Evolutionary conservation across 1,139 yeast genomes (phyloP), one percentile per base, ranked within the genome.

Genomic region (Taiozyma sp.): DNA sequence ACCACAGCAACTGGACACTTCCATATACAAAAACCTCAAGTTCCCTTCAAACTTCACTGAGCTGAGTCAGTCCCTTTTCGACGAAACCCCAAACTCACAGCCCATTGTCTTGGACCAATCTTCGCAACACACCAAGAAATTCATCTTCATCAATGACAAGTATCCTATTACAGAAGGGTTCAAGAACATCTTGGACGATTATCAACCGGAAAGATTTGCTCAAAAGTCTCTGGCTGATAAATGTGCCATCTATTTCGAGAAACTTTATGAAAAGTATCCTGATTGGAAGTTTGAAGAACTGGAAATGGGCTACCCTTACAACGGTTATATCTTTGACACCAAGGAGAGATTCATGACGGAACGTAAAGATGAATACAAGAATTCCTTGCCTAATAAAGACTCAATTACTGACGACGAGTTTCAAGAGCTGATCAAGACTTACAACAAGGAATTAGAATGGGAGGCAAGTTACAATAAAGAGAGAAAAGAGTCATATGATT

Each of bases 241-340:
- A 48, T 70, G 74, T 51, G 19, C 51, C 8, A 9, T 44, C 3
- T 70, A 68, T 51, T 70, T 70, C 42, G 47, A 58, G 29, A 54
- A 51, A 22, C 53, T 70, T 1, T 58, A 60, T 39, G 46, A 52
- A 28, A 22, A 27, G 7, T 56, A 62, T 19, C 64, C 67, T 5
- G 51, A 62, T 10, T 70, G 73, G 72, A 43, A 47, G 2, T 48
- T 66, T 2, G 49, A 54, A 1, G 64, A 65, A 4, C 51, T 64
- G 23, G 63, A 58, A 43, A 34, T 27, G 9, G 58, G 54, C 1
- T 48, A 54, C 42, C 53, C 55, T 8, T 59, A 60, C 46, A 55
- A 61, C 42, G 57, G 60, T 1, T 56, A 45, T 39, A 60, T 62
- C 41, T 62, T 62, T 45, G 63, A 59, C 40, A 60, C 62, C 4